phyloP scores from a whole-genome alignment of 345 rosid genomes.

The Populus nigra region DNA sequence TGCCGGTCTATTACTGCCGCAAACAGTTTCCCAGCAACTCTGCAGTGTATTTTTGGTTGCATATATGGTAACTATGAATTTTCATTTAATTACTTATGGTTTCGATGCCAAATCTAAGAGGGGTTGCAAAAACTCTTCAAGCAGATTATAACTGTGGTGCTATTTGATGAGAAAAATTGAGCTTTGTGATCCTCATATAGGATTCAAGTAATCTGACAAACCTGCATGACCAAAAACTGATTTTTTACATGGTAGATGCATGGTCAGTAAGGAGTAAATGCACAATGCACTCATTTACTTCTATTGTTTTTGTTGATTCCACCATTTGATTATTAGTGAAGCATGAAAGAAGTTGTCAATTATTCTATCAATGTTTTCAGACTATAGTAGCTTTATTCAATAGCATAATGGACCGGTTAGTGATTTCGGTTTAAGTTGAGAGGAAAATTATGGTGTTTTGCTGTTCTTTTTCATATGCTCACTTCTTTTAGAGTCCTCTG shows the following conservation, averaged over 20 bases:
- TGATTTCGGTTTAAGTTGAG: not conserved
- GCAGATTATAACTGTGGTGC: not conserved
- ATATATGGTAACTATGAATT: conserved; percentile 60
- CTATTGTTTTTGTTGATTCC: too few relatives aligned
- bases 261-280: too few relatives aligned
- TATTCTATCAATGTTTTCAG: too few relatives aligned
- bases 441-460: not conserved
- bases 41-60: conserved; percentile 96
- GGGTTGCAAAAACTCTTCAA: not conserved
- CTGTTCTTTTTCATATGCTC: too few relatives aligned
- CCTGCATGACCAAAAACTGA: not conserved
- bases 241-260: too few relatives aligned
- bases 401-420: too few relatives aligned
- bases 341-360: too few relatives aligned
- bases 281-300: too few relatives aligned
- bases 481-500: too few relatives aligned
- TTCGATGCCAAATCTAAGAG: not conserved
- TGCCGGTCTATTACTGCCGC: conserved; percentile 84
- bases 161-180: not conserved
- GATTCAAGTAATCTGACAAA: not conserved
- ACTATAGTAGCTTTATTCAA: too few relatives aligned
- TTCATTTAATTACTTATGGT: not conserved
- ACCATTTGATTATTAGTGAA: too few relatives aligned
- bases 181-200: not conserved
- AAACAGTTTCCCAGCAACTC: conserved; percentile 83